Conservation (phyloP, 345 rosid genomes). For the Excoecaria cochinchinensis region DNA sequence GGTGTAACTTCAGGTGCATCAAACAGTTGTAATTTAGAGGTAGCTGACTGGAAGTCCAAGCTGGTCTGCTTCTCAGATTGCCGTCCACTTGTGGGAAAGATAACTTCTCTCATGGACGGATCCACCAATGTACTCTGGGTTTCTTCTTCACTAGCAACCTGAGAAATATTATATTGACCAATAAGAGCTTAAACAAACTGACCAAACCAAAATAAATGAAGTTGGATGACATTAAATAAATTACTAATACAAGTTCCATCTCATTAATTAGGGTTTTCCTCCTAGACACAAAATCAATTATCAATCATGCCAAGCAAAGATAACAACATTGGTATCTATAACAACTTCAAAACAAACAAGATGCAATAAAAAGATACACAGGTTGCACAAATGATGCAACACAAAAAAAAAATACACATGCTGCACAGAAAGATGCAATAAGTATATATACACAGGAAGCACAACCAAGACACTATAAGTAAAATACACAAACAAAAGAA, state of each 20-base stretch:
- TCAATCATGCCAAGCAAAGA: background rate
- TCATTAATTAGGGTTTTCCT: background rate
- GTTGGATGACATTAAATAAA: background rate
- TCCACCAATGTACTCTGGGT: conserved; percentile 41
- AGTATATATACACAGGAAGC: background rate
- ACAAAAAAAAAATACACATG: no score
- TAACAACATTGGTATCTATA: background rate
- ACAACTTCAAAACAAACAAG: no score
- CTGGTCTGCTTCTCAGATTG: conserved; percentile 21
- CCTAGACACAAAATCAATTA: background rate
- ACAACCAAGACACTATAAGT: background rate
- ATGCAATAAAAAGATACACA: no score
- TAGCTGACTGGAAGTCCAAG: conserved; percentile 35
- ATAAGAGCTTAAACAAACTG: background rate
- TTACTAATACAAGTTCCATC: background rate
- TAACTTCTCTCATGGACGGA: conserved; percentile 29
- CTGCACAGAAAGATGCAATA: no score
- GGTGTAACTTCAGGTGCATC: conserved; percentile 44
- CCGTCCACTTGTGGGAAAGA: conserved; percentile 19
- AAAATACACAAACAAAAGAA: background rate
- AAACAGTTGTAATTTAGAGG: conserved; percentile 29
- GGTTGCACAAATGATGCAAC: no score
- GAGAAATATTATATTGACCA: background rate
- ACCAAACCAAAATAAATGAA: background rate
- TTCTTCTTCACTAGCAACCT: conserved; percentile 40